A percentile compares a stretch with the other conserved stretches of the same genome.
These are phyloP conservation scores for Flaveria linearis DNA, from an alignment of 129 eudicot species.

Conservation along the genomic window DNA sequence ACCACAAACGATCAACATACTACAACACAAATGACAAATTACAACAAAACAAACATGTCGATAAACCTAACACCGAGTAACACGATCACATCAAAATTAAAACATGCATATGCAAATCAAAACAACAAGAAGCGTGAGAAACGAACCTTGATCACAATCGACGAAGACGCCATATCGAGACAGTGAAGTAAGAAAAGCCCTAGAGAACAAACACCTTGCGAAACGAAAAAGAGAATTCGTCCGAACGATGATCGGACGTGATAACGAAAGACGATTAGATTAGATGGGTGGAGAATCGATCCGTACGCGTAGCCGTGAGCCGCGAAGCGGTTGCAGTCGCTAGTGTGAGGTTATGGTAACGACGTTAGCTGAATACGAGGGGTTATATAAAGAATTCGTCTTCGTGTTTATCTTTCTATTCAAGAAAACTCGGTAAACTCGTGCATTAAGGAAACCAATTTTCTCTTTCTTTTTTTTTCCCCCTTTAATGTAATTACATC, in stretches of 20 bases:
- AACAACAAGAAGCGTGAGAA: background rate
- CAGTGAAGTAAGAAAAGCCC: conserved; percentile 26
- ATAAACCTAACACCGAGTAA: background rate
- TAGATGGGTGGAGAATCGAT: background rate
- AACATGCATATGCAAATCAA: background rate
- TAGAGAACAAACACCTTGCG: background rate
- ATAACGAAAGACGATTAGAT: background rate
- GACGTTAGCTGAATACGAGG: background rate
- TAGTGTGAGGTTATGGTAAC: conserved; percentile 7
- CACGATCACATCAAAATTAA: background rate
- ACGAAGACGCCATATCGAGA: conserved; percentile 37
- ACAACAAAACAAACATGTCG: background rate
- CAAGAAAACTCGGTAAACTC: conserved; percentile 28
- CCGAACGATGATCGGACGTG: background rate
- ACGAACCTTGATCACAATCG: conserved; percentile 44
- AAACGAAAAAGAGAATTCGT: conserved; percentile 8
- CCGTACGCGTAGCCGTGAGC: conserved; percentile 41
- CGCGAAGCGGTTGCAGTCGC: conserved; percentile 32
- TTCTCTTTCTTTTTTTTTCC: background rate
- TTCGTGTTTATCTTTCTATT: conserved; percentile 21
- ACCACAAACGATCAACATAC: conserved; percentile 1
- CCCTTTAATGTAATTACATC: background rate
- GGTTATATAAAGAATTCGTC: background rate
- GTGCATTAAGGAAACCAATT: conserved; percentile 24
- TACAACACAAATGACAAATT: background rate